Base-by-base conservation (phyloP, 2,329 filamentous ascomycete species). In the Pyrenochaeta sp. region DNA sequence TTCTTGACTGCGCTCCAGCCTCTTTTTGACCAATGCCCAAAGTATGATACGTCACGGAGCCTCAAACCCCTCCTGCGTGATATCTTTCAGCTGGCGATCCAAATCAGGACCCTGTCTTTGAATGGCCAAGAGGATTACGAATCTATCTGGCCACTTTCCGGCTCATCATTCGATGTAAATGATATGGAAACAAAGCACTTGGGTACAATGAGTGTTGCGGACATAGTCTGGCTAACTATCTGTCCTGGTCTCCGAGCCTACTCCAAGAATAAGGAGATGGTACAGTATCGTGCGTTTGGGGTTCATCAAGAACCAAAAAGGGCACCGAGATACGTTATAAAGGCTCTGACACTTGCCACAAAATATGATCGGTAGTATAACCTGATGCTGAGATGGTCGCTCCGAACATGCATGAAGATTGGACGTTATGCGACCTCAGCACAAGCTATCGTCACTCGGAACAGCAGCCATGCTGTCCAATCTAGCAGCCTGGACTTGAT, bases 21-120 rank as follows among this genome's bases (percentile, higher is more conserved):
- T 37, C n/a, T 36, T 11, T 17, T 46, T 20, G 7, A 15, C 5
- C 14, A 30, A 37, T 9, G 4, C 6, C 12, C 12, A 14, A 7
- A 36, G 18, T 4, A 21, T 27, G 2, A 46, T 7, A 31, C 18
- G 32, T 12, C 14, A 15, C 17, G 32, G 15, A 33, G 21, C 12
- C n/a, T 45, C 29, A 30, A 33, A 14, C n/a, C 29, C 21, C 29
- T 17, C 10, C 12, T 45, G 12, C 7, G 10, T 12, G 4, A 7
- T 20, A 18, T 39, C 9, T 47, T 47, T 20, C 15, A 5, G 17
- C 17, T 30, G 31, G 45, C 45, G 20, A 14, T 47, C 9, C 17
- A 47, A 23, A 20, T 47, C 20, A 15, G 45, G 7, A 12, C 45
- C 12, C n/a, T 23, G 18, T 39, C 45, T 37, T 30, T 47, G 45